Evolutionary conservation across 345 rosid genomes (phyloP), one percentile per base, ranked within the genome.

Genomic region (Salix viminalis): DNA sequence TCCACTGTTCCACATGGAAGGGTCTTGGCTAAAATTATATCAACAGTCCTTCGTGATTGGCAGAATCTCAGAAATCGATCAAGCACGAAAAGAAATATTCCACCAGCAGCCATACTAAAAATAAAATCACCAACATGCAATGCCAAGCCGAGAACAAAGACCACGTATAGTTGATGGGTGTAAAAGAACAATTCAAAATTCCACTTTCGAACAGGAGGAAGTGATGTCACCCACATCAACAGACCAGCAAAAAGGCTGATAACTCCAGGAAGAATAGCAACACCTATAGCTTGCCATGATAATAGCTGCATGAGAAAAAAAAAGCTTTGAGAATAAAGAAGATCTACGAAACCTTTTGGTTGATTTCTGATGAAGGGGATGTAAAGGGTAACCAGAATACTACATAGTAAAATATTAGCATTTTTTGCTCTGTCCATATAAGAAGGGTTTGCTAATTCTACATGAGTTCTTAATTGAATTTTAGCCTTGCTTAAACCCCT

Each of bases 41-140:
- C 85, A 5, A 91, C 94, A 3, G 87, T 87, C 75, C 77, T 85
- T 82, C 94, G 83, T 1, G 99, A 95, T 82, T 95, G 97, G 78
- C 93, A 91, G 81, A 95, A 95, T 80, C 99, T 83, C 80, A 95
- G 80, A 81, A 91, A 93, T 16, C 98, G 98, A 75, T 95, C 99
- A 15, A 95, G 90, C 80, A 93, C 77, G 79, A 91, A 95, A 60
- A 93, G 86, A 61, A 93, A 95, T 41, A 95, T 90, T 76, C 87
- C 90, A 74, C 97, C 97, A 71, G 93, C 92, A 52, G 87, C 89
- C 7, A 93, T 88, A 78, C 91, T 86, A 72, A 93, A 93, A 60
- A 89, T 24, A 78, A 78, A 90, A 73, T 89, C 93, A 64, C 97
- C 96, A 64, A 94, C 93, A 39, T 94, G 98, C 81, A 94, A 80